Evolutionary conservation across 106 monocot genomes (phyloP).

Genomic region (Phalaenopsis equestris): DNA sequence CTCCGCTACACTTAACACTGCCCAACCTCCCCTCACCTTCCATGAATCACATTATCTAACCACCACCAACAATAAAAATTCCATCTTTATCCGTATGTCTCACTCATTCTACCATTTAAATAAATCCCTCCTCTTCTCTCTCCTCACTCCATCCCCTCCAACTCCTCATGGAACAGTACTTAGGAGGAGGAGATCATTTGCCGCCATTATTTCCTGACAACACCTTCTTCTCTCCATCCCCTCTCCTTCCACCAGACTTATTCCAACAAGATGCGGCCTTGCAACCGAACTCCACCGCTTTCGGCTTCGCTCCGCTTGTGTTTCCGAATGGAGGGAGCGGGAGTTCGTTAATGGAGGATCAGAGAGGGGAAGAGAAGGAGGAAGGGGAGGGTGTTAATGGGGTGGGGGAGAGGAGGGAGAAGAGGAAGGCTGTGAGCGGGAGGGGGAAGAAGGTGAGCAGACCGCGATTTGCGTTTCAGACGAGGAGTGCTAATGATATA

Average conservation of each 20-base stretch:
- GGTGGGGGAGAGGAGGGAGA: slow-evolving; percentile 4
- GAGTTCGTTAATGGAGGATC: background rate
- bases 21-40: background rate
- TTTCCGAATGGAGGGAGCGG: background rate
- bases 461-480: slow-evolving; percentile 72
- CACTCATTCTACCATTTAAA: background rate
- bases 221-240: background rate
- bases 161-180: background rate
- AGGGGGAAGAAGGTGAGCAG: slow-evolving; percentile 29
- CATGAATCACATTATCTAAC: background rate
- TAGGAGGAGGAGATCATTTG: background rate
- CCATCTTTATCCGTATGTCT: background rate
- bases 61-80: slow-evolving; percentile 4
- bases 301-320: slow-evolving; percentile 14
- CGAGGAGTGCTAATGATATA: slow-evolving; percentile 60
- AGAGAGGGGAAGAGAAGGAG: background rate
- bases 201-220: background rate
- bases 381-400: background rate
- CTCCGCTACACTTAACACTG: background rate
- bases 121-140: background rate
- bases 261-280: background rate
- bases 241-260: background rate
- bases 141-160: background rate
- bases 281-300: background rate
- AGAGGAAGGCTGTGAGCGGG: slow-evolving; percentile 9